Evolutionary conservation across 2,329 filamentous ascomycete genomes (phyloP).

Genomic region (Aspergillus sp.): DNA sequence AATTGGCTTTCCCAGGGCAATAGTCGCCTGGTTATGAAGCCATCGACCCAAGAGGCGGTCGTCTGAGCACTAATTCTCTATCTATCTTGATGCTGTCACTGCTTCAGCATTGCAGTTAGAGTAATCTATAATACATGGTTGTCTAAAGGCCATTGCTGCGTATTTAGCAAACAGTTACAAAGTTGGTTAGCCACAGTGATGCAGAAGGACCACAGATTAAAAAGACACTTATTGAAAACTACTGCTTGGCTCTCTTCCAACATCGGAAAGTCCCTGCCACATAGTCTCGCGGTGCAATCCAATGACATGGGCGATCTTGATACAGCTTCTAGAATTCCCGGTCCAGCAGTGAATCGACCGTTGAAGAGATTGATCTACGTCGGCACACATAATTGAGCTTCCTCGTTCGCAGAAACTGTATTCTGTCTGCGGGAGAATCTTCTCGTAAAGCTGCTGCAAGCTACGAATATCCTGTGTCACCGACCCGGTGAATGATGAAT

Average conservation of each 20-base stretch:
- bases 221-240: slow-evolving; percentile 2
- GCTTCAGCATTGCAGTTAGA: slow-evolving; percentile 2
- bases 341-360: slow-evolving; percentile 4
- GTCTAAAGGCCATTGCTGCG: slow-evolving; percentile 5
- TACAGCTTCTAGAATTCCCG: slow-evolving; percentile 4
- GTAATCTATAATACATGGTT: slow-evolving; percentile 4
- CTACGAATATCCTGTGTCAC: background rate
- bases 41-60: background rate
- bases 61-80: background rate
- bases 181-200: background rate
- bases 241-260: background rate
- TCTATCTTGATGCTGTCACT: background rate
- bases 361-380: slow-evolving; percentile 7
- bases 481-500: slow-evolving; percentile 1
- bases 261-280: slow-evolving; percentile 1
- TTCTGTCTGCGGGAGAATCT: slow-evolving; percentile 3
- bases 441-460: slow-evolving; percentile 1
- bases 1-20: slow-evolving; percentile 1
- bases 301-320: slow-evolving; percentile 7
- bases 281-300: slow-evolving; percentile 3
- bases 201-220: background rate
- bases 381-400: slow-evolving; percentile 6
- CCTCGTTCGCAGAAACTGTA: slow-evolving; percentile 2
- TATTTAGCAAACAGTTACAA: slow-evolving; percentile 1
- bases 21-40: slow-evolving; percentile 1